phyloP scores from a whole-genome alignment of 345 rosid genomes.

The Excoecaria agallocha region DNA sequence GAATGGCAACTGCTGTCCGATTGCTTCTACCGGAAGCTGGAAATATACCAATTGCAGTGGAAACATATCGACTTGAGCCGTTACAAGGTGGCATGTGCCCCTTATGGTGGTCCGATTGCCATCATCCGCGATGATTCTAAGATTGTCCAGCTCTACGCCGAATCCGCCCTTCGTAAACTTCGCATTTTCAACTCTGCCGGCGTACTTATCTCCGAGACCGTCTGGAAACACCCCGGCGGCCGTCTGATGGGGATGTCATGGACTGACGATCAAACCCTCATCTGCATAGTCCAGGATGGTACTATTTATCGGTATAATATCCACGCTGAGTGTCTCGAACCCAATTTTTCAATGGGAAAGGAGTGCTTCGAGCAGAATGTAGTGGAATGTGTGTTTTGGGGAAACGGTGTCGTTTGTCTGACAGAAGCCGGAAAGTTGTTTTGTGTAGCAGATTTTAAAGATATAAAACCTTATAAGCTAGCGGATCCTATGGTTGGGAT shows the following conservation, averaged over 20 bases:
- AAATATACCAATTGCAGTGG: conserved; percentile 86
- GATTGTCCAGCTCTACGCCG: conserved; percentile 94
- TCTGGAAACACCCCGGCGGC: conserved; percentile 94
- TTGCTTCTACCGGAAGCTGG: conserved; percentile 85
- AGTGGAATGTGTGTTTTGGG: conserved; percentile 88
- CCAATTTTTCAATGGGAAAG: conserved; percentile 65
- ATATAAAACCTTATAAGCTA: conserved; percentile 51
- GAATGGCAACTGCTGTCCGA: conserved; percentile 94
- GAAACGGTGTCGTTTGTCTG: conserved; percentile 80
- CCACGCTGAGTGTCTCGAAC: conserved; percentile 72
- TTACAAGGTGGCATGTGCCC: conserved; percentile 91
- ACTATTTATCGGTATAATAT: conserved; percentile 78
- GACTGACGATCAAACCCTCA: conserved; percentile 83
- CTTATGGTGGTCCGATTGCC: conserved; percentile 91
- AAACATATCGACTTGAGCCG: conserved; percentile 79
- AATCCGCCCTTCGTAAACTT: conserved; percentile 93
- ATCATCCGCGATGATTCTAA: conserved; percentile 96
- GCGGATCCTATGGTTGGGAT: conserved; percentile 52
- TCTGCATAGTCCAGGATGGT: conserved; percentile 88
- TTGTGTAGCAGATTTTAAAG: conserved; percentile 72
- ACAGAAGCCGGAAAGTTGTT: conserved; percentile 68
- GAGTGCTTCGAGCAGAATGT: conserved; percentile 94
- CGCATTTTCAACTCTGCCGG: conserved; percentile 96
- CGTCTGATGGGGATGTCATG: conserved; percentile 90
- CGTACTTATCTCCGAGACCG: conserved; percentile 64